Conservation (phyloP, 1,139 yeast species). For the Geotrichum citri-aurantii region DNA sequence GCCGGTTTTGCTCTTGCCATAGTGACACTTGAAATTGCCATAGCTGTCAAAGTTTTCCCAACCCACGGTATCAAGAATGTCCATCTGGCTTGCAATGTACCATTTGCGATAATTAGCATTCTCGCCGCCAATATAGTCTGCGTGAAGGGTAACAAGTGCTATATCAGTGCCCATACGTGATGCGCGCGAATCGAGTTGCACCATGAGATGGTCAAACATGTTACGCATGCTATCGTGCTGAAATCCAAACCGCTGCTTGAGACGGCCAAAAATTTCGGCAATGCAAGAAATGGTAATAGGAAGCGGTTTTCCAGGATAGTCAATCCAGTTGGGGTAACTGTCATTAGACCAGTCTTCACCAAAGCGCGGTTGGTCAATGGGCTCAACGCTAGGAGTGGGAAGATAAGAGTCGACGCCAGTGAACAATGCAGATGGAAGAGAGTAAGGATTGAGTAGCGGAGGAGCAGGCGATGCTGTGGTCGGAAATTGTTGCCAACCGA, state of each 20-base stretch:
- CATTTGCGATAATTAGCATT: slow-evolving; percentile 62
- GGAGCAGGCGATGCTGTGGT: slow-evolving; percentile 1
- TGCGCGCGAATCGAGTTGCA: slow-evolving; percentile 66
- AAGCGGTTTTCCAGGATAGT: slow-evolving; percentile 30
- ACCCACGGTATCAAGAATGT: slow-evolving; percentile 47
- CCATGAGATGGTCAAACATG: slow-evolving; percentile 72
- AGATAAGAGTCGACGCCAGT: slow-evolving; percentile 8
- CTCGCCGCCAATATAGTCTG: slow-evolving; percentile 71
- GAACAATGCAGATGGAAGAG: slow-evolving; percentile 15
- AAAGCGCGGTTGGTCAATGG: slow-evolving; percentile 21
- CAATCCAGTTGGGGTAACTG: slow-evolving; percentile 58
- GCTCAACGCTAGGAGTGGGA: slow-evolving; percentile 5
- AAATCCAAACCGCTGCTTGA: slow-evolving; percentile 63
- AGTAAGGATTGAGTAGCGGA: slow-evolving; percentile 11
- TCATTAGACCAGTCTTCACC: slow-evolving; percentile 39
- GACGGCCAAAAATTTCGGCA: slow-evolving; percentile 56
- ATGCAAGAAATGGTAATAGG: slow-evolving; percentile 49
- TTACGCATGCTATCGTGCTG: slow-evolving; percentile 72
- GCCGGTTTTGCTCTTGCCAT: slow-evolving; percentile 22
- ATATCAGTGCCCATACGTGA: slow-evolving; percentile 68
- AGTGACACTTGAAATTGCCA: slow-evolving; percentile 14
- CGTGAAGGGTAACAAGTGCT: slow-evolving; percentile 64
- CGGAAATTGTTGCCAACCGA: slow-evolving; percentile 2
- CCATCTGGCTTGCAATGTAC: slow-evolving; percentile 65
- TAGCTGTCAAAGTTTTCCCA: slow-evolving; percentile 35